phyloP scores from a whole-genome alignment of 2,329 filamentous ascomycete genomes.

The Gnomoniopsis sp. region DNA sequence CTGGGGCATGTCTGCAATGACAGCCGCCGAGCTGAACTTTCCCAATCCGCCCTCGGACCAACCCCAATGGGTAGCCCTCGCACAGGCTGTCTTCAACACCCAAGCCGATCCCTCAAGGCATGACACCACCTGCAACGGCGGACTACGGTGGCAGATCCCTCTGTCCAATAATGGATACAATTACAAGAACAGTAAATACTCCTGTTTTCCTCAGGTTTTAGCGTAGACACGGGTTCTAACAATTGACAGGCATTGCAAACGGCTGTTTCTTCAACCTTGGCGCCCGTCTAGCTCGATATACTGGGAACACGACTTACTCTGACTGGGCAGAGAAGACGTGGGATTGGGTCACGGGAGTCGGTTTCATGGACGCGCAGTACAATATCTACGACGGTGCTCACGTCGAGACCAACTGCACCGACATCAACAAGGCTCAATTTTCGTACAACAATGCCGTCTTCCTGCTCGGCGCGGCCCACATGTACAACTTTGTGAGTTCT shows the following conservation, averaged over 20 bases:
- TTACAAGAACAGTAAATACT: constrained; percentile 52
- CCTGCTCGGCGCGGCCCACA: constrained; percentile 54
- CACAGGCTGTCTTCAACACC: constrained; percentile 77
- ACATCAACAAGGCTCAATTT: constrained; percentile 48
- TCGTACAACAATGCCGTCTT: constrained; percentile 81
- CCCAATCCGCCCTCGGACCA: constrained; percentile 52
- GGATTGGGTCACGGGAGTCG: constrained; percentile 59
- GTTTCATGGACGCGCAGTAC: constrained; percentile 58
- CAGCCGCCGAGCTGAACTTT: constrained; percentile 67
- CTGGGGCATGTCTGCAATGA: constrained; percentile 69
- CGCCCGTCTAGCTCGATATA: constrained; percentile 65
- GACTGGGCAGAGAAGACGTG: constrained; percentile 75
- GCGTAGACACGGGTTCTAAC: not conserved
- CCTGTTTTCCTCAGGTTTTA: too few species aligned
- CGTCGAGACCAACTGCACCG: constrained; percentile 50
- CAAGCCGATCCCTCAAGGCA: constrained; percentile 72
- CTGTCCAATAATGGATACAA: constrained; percentile 75
- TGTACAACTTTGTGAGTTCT: constrained; percentile 31
- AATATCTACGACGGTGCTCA: constrained; percentile 62
- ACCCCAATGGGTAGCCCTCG: constrained; percentile 68
- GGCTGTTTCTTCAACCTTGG: constrained; percentile 50
- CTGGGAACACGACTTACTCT: constrained; percentile 71
- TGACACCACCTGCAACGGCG: constrained; percentile 63
- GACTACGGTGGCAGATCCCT: constrained; percentile 82
- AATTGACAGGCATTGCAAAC: constrained; percentile 38